Conservation (phyloP, 2,329 filamentous ascomycete genomes). For the Periconia digitata region DNA sequence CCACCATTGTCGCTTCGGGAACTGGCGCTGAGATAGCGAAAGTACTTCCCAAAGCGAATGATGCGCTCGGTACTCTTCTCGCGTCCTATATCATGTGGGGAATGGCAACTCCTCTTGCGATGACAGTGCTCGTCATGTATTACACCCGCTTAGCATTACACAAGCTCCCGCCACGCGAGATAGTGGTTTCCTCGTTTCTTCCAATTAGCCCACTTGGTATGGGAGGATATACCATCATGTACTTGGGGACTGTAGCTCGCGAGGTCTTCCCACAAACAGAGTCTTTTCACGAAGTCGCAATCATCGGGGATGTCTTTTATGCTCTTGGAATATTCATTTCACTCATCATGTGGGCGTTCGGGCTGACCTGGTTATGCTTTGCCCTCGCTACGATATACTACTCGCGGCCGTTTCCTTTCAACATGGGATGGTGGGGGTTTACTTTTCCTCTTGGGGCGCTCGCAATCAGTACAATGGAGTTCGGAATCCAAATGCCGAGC, state of each 20-base stretch:
- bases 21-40: constrained; percentile 65
- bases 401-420: constrained; percentile 56
- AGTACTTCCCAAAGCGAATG: constrained; percentile 56
- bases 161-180: constrained; percentile 66
- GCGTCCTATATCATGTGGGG: constrained; percentile 70
- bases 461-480: constrained; percentile 50
- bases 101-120: constrained; percentile 62
- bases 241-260: constrained; percentile 49
- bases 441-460: constrained; percentile 63
- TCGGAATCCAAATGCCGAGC: constrained; percentile 57
- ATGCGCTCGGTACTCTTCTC: constrained; percentile 65
- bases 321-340: constrained; percentile 57
- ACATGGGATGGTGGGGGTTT: constrained; percentile 66
- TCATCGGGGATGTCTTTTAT: constrained; percentile 60
- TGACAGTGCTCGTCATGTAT: constrained; percentile 67
- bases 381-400: constrained; percentile 53
- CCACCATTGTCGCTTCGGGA: constrained; percentile 66
- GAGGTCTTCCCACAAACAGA: constrained; percentile 44
- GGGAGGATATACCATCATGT: constrained; percentile 63
- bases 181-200: constrained; percentile 68
- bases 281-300: constrained; percentile 39
- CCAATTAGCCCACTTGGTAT: constrained; percentile 68
- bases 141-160: constrained; percentile 69
- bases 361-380: constrained; percentile 57
- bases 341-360: constrained; percentile 60